These are phyloP conservation scores for Austropuccinia psidii DNA, from an alignment of 1,284 basidiomycete genomes.

Conservation along the genomic window DNA sequence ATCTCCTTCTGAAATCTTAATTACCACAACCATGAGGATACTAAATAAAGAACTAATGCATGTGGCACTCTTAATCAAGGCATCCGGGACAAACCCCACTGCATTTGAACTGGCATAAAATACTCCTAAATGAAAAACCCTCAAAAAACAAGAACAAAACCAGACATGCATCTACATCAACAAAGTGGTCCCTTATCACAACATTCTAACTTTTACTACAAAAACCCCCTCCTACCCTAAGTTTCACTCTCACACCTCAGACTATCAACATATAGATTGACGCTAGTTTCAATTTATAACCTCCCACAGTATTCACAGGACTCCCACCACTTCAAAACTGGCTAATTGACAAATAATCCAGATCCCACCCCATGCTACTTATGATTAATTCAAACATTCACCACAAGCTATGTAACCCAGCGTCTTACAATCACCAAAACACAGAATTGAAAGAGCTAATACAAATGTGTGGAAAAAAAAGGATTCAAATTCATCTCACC, in stretches of 20 bases:
- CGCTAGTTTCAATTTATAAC: background rate
- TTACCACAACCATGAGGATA: background rate
- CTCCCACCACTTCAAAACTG: background rate
- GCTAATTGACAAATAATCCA: background rate
- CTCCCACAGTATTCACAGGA: background rate
- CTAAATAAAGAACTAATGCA: background rate
- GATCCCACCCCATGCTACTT: background rate
- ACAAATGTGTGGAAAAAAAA: background rate
- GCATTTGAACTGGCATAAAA: background rate
- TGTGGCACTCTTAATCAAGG: background rate
- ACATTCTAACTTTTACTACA: background rate
- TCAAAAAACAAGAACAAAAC: background rate
- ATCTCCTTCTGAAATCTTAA: no score
- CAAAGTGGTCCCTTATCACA: background rate
- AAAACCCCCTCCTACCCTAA: background rate
- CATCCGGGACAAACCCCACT: background rate
- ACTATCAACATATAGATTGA: background rate
- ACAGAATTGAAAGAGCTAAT: background rate
- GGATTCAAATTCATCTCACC: conserved; percentile 4
- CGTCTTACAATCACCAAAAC: background rate
- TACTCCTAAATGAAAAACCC: background rate
- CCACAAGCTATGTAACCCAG: background rate
- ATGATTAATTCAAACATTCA: conserved; percentile 15
- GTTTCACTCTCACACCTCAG: background rate
- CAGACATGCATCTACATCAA: conserved; percentile 4